Evolutionary conservation across 306 rosid species (phyloP), one percentile per base, ranked within the genome.

Genomic region (Bauhinia variegata): DNA sequence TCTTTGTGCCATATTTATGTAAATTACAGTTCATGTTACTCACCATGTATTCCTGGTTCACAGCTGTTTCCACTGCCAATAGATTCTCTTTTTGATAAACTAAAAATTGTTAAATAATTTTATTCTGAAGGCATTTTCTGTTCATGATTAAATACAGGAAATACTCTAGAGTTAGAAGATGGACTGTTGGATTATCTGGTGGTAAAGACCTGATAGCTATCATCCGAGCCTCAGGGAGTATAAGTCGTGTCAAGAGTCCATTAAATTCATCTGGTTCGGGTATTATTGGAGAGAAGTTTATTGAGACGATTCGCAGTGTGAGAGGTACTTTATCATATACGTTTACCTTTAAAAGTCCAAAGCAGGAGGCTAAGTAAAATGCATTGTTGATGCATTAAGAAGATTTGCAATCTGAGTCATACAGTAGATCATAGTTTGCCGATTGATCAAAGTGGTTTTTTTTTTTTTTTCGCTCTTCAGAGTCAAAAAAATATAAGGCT

Each of bases 191-290:
- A 63, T 73, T 93, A 76, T 76, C 91, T 52, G 87, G 96, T 34
- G 90, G 97, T 56, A 84, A 86, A 80, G 90, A 90, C 52, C 63
- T 83, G 79, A 88, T 93, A 75, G 98, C 98, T 65, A 74, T 93
- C 52, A 84, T 93, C 72, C 84, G 98, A 85, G 98, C 98, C 53
- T 87, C 91, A 46, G 98, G 98, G 77, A 82, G 85, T 76, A 93
- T 93, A 54, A 92, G 89, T 62, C 92, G 90, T 65, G 81, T 71
- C 4, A 70, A 68, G 57, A 66, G 88, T 75, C 85, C 88, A 53
- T 75, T 81, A 42, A 77, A 96, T 77, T 36, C 12, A 47, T 75
- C 91, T 33, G 66, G 88, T 77, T 86, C 93, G 6, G 87, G 90
- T 68, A 84, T 93, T 51, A 54, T 85, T 55, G 90, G 82, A 50